Evolutionary conservation across 2,329 filamentous ascomycete species (phyloP).

Genomic region (Aspergillus alliaceus): DNA sequence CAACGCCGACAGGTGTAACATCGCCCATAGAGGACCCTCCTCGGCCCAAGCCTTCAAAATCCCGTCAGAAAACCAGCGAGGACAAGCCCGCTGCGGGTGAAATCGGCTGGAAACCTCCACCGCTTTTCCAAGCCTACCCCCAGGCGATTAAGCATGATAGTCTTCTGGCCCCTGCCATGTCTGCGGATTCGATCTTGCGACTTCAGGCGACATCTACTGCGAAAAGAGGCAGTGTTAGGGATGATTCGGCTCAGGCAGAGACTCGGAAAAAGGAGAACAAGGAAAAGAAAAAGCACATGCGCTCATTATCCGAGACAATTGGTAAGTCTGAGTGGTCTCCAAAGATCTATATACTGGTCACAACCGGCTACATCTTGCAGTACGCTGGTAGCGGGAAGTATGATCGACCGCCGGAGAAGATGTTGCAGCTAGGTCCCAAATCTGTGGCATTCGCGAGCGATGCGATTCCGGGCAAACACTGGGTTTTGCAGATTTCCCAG

Average conservation of each 20-base stretch:
- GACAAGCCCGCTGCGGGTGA: conserved; percentile 24
- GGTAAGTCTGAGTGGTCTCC: conserved; percentile 42
- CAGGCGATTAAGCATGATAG: conserved; percentile 76
- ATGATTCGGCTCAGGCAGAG: conserved; percentile 15
- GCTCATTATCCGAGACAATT: conserved; percentile 38
- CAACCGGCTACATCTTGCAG: conserved; percentile 47
- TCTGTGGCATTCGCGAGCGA: conserved; percentile 52
- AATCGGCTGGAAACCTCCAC: conserved; percentile 64
- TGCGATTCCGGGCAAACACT: conserved; percentile 50
- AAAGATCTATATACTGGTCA: conserved; percentile 48
- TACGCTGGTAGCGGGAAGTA: conserved; percentile 46
- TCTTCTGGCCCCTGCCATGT: conserved; percentile 65
- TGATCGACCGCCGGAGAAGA: conserved; percentile 49
- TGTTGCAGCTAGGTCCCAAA: conserved; percentile 45
- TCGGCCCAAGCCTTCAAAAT: conserved; percentile 20
- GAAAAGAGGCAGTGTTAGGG: conserved; percentile 14
- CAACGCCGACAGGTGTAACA: conserved; percentile 23
- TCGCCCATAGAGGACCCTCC: conserved; percentile 23
- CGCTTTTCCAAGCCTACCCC: conserved; percentile 82
- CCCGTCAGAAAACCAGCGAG: conserved; percentile 23
- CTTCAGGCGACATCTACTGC: conserved; percentile 40
- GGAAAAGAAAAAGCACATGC: conserved; percentile 34
- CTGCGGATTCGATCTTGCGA: conserved; percentile 69
- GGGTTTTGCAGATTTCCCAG: conserved; percentile 49
- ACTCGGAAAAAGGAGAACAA: conserved; percentile 35